Evolutionary conservation across 2,329 filamentous ascomycete genomes (phyloP), one percentile per base, ranked within the genome.

Genomic region (Bertia moriformis): DNA sequence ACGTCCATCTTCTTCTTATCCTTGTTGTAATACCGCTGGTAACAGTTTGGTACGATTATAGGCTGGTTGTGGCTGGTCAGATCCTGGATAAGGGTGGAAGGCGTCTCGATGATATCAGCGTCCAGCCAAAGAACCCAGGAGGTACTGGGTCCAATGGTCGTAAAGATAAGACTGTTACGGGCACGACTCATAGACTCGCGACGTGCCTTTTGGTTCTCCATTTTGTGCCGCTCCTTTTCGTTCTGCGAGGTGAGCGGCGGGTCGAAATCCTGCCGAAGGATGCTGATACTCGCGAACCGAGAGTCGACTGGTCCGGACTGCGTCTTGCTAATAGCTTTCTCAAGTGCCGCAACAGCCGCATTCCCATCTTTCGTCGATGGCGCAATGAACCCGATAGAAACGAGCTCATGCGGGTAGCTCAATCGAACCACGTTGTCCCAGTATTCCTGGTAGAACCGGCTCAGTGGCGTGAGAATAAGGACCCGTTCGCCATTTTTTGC

Each of bases 61-160:
- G 86, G 73, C 60, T 91, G 86, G 60, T 96, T 75, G 59, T 93
- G 85, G 5, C 67, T 61, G 3, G 91, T 88, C 15, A 98, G 73
- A 54, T 98, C 91, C 56, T 98, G 86, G 47, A 98, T 93, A 38
- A 98, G 65, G 2, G 76, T 71, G 0, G 76, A 65, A 0, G 89
- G 91, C 3, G 85, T 86, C 62, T 98, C 91, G 48, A 98, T 56
- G 45, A 98, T 82, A 57, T 98, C 91, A 27, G 79, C 73, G 54
- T 98, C 91, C 19, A 98, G 69, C 91, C 91, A 98, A 18, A 98
- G 69, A 22, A 98, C 88, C 91, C 91, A 98, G 0, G 86, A 91
- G 0, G 87, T 95, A 12, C 77, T 72, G 1, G 88, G 88, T 2
- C 89, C 88, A 7, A 98, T 66, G 0, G 89, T 96, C 5, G 91